Evolutionary conservation across 2,329 filamentous ascomycete species (phyloP).

Genomic region (Zasmidium angulare): DNA sequence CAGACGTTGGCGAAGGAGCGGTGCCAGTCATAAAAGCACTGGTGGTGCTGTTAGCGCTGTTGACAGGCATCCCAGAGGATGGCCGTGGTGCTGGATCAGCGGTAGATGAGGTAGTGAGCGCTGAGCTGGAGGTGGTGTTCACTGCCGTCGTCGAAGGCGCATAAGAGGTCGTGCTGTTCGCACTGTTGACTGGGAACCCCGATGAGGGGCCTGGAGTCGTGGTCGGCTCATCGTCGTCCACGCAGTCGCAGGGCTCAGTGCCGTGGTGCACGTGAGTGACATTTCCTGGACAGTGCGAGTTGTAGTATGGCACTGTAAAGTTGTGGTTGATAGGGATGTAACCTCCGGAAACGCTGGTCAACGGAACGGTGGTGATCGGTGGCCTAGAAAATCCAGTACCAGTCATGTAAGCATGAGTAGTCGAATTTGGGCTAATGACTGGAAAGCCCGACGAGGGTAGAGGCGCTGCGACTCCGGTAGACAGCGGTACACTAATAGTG

Average conservation of each 20-base stretch:
- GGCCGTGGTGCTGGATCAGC: neutral
- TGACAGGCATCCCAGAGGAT: neutral
- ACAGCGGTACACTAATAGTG: neutral
- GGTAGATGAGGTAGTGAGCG: neutral
- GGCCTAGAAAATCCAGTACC: neutral
- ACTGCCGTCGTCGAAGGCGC: neutral
- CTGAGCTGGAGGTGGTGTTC: neutral
- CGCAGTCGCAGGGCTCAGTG: constrained; percentile 1
- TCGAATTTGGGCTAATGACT: neutral
- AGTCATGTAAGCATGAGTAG: neutral
- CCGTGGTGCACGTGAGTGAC: neutral
- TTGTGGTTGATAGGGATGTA: neutral
- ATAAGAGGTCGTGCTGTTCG: neutral
- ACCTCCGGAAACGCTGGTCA: neutral
- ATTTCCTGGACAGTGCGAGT: neutral
- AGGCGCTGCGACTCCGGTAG: too few relatives aligned
- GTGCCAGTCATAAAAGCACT: neutral
- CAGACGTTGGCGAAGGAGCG: neutral
- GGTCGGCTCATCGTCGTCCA: neutral
- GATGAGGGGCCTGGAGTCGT: neutral
- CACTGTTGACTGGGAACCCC: neutral
- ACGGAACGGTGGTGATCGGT: neutral
- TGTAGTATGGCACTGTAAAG: neutral
- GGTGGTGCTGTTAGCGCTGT: neutral
- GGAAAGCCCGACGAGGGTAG: neutral